Evolutionary conservation across 352 stramenopile species (phyloP), one percentile per base, ranked within the genome.

Genomic region (Thalassiosira hispida): DNA sequence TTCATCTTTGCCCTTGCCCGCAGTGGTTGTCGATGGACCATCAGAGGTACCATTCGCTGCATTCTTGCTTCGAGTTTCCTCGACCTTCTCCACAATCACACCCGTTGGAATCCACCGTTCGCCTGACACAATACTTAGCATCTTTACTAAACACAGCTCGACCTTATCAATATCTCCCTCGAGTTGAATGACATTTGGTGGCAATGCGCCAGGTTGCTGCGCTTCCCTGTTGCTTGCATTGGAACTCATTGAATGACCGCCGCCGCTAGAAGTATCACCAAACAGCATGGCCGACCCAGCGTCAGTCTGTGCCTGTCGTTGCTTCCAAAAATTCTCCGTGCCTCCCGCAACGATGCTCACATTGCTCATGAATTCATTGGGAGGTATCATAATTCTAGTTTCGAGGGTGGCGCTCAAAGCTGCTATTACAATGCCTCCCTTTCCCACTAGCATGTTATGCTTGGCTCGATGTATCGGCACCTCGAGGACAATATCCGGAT

Each of bases 381-480:
- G 84, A 6, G 88, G 88, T 8, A 92, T 77, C 83, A 90, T 90
- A 27, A 94, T 91, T 20, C 88, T 73, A 16, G 82, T 81, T 16
- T 82, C 16, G 46, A 79, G 72, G 14, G 74, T 71, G 9, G 86
- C 86, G 40, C 70, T 86, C 0, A 91, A 60, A 47, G 67, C 67
- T 16, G 81, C 79, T 22, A 94, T 44, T 1, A 68, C 79, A 12
- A 80, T 57, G 2, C 86, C 88, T 6, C 64, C 60, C 68, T 86
- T 84, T 9, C 88, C 88, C 0, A 93, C 63, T 18, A 93, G 67
- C 0, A 79, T 42, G 4, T 84, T 74, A 65, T 93, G 86, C 35
- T 83, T 83, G 3, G 77, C 55, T 25, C 65, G 38, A 52, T 76
- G 56, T 23, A 93, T 77, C 0, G 88, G 88, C n/a, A 93, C 55